A percentile compares a stretch with the other conserved stretches of the same genome.
phyloP scores from a whole-genome alignment of 352 stramenopile species.

The Pythium periplocum region DNA sequence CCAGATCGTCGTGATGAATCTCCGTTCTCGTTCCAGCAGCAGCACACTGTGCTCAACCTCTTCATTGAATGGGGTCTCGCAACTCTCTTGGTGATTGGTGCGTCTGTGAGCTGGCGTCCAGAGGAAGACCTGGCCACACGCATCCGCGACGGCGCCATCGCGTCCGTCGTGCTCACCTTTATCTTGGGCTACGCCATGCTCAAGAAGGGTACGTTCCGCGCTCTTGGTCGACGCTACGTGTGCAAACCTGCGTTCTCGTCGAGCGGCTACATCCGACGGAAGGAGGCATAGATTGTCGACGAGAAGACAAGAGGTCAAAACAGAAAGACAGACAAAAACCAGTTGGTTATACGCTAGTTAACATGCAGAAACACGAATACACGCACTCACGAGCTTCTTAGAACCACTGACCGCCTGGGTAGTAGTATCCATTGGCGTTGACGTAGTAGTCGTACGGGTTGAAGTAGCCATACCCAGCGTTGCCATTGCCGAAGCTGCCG shows the following conservation, averaged over 20 bases:
- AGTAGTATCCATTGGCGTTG: neutral
- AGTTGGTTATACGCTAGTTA: neutral
- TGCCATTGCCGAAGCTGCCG: conserved; percentile 2
- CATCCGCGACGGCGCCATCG: conserved; percentile 56
- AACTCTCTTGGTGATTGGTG: conserved; percentile 45
- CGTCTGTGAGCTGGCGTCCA: conserved; percentile 56
- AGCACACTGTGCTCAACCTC: conserved; percentile 66
- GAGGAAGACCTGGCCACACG: conserved; percentile 50
- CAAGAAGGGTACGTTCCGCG: conserved; percentile 79
- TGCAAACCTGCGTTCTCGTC: conserved; percentile 84
- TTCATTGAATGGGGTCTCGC: conserved; percentile 47
- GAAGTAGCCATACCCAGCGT: conserved; percentile 7
- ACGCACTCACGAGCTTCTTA: neutral
- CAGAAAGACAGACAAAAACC: neutral
- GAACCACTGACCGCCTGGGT: neutral
- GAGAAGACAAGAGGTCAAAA: neutral
- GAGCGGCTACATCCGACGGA: conserved; percentile 81
- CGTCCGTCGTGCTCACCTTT: conserved; percentile 39
- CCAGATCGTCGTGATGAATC: conserved; percentile 76
- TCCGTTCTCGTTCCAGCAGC: conserved; percentile 80
- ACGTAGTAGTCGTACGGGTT: conserved; percentile 1
- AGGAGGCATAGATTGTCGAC: conserved; percentile 25
- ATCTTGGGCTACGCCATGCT: conserved; percentile 63
- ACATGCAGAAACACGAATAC: neutral
- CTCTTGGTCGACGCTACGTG: conserved; percentile 73